phyloP scores from a whole-genome alignment of 1,139 yeast species.

The Suhomyces guaymorum region DNA sequence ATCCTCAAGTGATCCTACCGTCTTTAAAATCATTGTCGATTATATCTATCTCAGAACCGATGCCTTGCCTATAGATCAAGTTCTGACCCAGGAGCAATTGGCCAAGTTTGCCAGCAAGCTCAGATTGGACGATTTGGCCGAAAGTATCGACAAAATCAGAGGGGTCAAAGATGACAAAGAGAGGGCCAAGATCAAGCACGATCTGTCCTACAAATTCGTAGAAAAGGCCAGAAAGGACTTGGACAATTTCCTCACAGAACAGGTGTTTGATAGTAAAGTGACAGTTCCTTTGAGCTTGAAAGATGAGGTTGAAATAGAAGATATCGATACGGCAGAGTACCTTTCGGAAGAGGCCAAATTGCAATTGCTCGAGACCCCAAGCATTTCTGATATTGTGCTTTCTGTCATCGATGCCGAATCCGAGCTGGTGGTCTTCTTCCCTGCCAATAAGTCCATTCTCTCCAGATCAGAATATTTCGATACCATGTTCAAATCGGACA shows the following conservation, averaged over 20 bases:
- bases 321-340: constrained; percentile 24
- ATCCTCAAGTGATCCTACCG: constrained; percentile 20
- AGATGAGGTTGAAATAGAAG: constrained; percentile 34
- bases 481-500: constrained; percentile 59
- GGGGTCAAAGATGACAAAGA: constrained; percentile 23
- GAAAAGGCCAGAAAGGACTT: constrained; percentile 51
- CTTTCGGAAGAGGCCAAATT: constrained; percentile 20
- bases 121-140: constrained; percentile 37
- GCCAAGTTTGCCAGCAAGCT: constrained; percentile 34
- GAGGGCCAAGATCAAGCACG: constrained; percentile 45
- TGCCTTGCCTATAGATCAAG: constrained; percentile 25
- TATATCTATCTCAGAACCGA: constrained; percentile 53
- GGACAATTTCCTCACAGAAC: constrained; percentile 35
- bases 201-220: constrained; percentile 45
- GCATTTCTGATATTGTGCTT: constrained; percentile 53
- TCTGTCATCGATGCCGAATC: constrained; percentile 35
- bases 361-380: constrained; percentile 22
- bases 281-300: constrained; percentile 11
- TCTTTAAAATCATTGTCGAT: constrained; percentile 45
- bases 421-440: constrained; percentile 44
- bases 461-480: constrained; percentile 64
- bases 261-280: constrained; percentile 34
- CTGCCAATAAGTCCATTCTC: constrained; percentile 64
- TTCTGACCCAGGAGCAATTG: constrained; percentile 25
- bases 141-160: constrained; percentile 27